These are phyloP conservation scores for Fusarium dlaminii DNA, from an alignment of 2,329 filamentous ascomycete species.

Conservation along the genomic window DNA sequence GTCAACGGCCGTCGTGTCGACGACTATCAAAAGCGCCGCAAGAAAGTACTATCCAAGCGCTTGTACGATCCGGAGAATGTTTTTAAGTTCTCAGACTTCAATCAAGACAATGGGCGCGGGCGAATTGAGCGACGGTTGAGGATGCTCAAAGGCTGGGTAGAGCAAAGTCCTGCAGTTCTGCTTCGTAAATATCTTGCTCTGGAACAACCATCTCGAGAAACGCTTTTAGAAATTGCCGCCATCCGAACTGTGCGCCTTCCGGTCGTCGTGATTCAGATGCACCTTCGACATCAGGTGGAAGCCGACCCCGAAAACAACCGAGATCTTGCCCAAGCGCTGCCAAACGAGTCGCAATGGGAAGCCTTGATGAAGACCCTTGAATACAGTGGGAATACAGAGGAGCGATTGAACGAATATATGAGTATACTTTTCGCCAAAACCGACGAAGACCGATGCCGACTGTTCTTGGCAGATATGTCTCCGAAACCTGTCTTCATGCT, in stretches of 20 bases:
- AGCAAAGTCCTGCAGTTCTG: constrained; percentile 39
- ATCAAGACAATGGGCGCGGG: background rate
- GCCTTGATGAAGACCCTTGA: constrained; percentile 27
- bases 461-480: constrained; percentile 42
- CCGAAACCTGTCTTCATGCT: constrained; percentile 45
- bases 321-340: constrained; percentile 40
- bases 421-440: constrained; percentile 44
- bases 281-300: constrained; percentile 39
- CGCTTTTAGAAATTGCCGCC: constrained; percentile 33
- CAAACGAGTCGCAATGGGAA: constrained; percentile 37
- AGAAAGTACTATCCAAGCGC: background rate
- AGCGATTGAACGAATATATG: constrained; percentile 40
- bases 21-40: background rate
- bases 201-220: background rate
- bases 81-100: background rate
- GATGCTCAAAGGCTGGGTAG: constrained; percentile 34
- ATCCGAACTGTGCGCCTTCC: constrained; percentile 43
- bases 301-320: constrained; percentile 18
- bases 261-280: constrained; percentile 47
- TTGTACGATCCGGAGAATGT: background rate
- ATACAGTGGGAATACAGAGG: constrained; percentile 33
- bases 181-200: constrained; percentile 36
- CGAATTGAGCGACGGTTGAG: constrained; percentile 32
- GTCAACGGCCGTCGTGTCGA: background rate
- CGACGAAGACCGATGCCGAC: constrained; percentile 46